A percentile compares a stretch with the other conserved stretches of the same genome.
These are phyloP conservation scores for Earliella scabrosa DNA, from an alignment of 1,284 basidiomycete genomes.

Conservation along the genomic window DNA sequence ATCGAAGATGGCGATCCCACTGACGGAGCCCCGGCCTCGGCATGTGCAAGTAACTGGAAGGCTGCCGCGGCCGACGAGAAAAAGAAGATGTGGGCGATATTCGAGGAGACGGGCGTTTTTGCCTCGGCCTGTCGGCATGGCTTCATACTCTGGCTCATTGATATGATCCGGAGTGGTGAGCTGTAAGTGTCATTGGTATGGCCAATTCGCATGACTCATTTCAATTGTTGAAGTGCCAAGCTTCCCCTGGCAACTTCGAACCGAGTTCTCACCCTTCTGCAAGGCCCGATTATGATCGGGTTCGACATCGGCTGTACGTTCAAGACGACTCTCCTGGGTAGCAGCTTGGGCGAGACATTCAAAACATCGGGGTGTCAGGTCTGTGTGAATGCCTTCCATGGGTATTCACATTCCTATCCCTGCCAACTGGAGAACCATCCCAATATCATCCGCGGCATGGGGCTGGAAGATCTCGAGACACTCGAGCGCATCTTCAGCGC, in stretches of 20 bases:
- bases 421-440: conserved; percentile 38
- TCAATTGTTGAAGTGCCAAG: conserved; percentile 37
- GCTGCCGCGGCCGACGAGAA: conserved; percentile 35
- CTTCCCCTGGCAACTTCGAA: conserved; percentile 36
- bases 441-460: conserved; percentile 27
- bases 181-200: too few relatives aligned
- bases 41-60: conserved; percentile 39
- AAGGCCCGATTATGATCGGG: not conserved
- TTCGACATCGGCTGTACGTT: conserved; percentile 43
- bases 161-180: conserved; percentile 38
- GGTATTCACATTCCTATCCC: conserved; percentile 34
- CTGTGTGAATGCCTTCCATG: conserved; percentile 37
- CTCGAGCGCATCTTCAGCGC: conserved; percentile 36
- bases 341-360: conserved; percentile 30
- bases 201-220: too few relatives aligned
- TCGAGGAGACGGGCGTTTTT: conserved; percentile 40
- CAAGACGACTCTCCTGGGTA: conserved; percentile 30
- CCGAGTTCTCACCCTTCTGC: conserved; percentile 27
- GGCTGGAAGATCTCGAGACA: conserved; percentile 37
- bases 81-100: conserved; percentile 37
- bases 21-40: conserved; percentile 7
- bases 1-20: conserved; percentile 28
- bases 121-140: conserved; percentile 36
- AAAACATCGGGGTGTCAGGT: conserved; percentile 11
- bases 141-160: conserved; percentile 27